Conservation (phyloP, 2,329 filamentous ascomycete genomes). For the Penicillium digitatum region DNA sequence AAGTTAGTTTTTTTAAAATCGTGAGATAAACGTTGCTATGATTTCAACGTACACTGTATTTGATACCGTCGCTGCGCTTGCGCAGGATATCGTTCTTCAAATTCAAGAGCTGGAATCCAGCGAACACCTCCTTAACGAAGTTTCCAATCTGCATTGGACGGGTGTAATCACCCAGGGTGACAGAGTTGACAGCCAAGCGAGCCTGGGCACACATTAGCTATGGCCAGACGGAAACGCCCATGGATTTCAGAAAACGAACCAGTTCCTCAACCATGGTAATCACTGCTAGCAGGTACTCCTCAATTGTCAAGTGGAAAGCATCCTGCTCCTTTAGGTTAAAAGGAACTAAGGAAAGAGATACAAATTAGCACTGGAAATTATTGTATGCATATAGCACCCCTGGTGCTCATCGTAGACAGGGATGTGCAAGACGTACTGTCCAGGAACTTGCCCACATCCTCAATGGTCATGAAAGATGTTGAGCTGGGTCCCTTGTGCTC, state of each 20-base stretch:
- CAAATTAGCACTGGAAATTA: not conserved
- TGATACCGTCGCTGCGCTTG: conserved; percentile 85
- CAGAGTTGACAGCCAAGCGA: conserved; percentile 87
- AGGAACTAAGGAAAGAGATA: conserved; percentile 57
- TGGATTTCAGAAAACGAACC: conserved; percentile 36
- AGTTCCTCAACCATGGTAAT: conserved; percentile 88
- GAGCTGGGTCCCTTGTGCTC: conserved; percentile 52
- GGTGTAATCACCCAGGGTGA: conserved; percentile 83
- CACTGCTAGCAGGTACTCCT: conserved; percentile 89
- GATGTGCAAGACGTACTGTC: conserved; percentile 53
- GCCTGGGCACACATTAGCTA: conserved; percentile 44
- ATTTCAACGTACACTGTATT: conserved; percentile 64
- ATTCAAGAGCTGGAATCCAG: conserved; percentile 94
- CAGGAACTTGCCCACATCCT: conserved; percentile 76
- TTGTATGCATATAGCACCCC: not conserved
- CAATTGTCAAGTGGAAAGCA: conserved; percentile 90
- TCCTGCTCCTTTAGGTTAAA: conserved; percentile 87
- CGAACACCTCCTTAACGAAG: conserved; percentile 93
- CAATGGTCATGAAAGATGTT: conserved; percentile 75
- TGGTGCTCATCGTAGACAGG: conserved; percentile 1
- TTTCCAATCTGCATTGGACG: conserved; percentile 82
- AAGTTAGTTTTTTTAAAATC: not conserved
- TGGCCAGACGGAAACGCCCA: not conserved
- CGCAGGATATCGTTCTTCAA: conserved; percentile 92
- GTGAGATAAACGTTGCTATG: not conserved